Percentiles rank a stretch among this genome's conserved stretches.
phyloP scores from a whole-genome alignment of 495 filamentous ascomycete genomes.

The Rhizodiscina lignyota region DNA sequence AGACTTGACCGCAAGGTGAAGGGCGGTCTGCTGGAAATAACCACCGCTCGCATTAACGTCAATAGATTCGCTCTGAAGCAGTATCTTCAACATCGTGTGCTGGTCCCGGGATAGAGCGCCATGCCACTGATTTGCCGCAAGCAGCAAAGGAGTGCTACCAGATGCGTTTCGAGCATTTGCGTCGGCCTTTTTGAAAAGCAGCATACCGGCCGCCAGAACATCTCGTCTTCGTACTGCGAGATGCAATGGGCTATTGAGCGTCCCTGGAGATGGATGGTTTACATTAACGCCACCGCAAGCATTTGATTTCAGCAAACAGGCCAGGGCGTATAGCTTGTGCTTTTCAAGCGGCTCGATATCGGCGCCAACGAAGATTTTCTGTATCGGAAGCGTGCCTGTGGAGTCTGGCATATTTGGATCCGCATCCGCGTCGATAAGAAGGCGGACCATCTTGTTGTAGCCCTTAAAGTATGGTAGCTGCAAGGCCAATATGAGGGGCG shows the following conservation, averaged over 20 bases:
- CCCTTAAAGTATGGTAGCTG: not conserved
- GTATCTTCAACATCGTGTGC: not conserved
- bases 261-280: constrained; percentile 5
- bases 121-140: constrained; percentile 1
- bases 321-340: constrained; percentile 3
- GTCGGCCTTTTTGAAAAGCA: constrained; percentile 7
- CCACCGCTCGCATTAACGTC: not conserved
- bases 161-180: constrained; percentile 3
- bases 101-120: not conserved
- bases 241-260: constrained; percentile 9
- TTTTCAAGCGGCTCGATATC: too few relatives aligned
- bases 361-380: constrained; percentile 6
- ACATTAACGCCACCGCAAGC: constrained; percentile 3
- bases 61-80: not conserved
- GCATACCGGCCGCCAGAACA: constrained; percentile 4
- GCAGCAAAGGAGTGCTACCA: not conserved
- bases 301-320: constrained; percentile 3
- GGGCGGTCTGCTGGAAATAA: not conserved
- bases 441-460: not conserved
- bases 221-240: constrained; percentile 11
- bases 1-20: not conserved
- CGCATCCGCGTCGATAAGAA: constrained; percentile 1
- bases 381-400: constrained; percentile 9
- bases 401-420: constrained; percentile 1
- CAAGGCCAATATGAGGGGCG: not conserved